Evolutionary conservation across 352 stramenopile genomes (phyloP), one percentile per base, ranked within the genome.

Genomic region (Globisporangium apiculatum): DNA sequence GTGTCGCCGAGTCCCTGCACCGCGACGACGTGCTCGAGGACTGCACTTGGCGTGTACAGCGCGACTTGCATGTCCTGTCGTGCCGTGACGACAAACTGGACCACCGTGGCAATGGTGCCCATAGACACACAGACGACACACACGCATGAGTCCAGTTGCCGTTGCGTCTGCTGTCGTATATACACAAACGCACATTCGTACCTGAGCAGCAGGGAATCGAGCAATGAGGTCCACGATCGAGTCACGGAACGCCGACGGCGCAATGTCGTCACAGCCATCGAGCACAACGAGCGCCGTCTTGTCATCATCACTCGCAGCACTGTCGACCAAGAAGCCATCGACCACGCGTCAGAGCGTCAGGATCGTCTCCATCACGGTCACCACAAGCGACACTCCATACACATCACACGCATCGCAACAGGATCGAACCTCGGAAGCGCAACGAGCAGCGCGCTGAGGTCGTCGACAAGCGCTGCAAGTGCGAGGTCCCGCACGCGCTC

Each of bases 201-300:
- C 73, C 66, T 89, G 79, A 3, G 83, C 67, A 43, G 53, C 55
- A 7, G 72, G 63, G 41, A 76, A 80, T 18, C 55, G 57, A 31
- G 62, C 66, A 31, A 75, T 49, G 3, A 80, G 76, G 15, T 69
- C 65, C 14, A 73, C 57, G 35, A 86, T 60, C 48, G 67, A 86
- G 45, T 84, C 55, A 15, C 72, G 68, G 18, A 88, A 66, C 57
- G 69, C 41, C 18, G 55, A 64, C 43, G 65, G 51, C 11, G 69
- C 53, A 2, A 87, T 58, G 1, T 68, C 51, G 50, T 91, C 80
- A 38, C 80, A 91, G n/a, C 71, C 78, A 46, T 91, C 80, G 15
- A 91, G 60, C 48, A 87, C 57, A 11, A 88, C 36, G 35, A 88
- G 52, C n/a, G 66, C 54, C 8, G 62, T 62, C 10, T 57, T 60